Percentiles rank a stretch among this genome's conserved stretches.
These are phyloP conservation scores for Oehlia diaphana DNA, from an alignment of 192 early-diverging fungal genomes.

Conservation along the genomic window DNA sequence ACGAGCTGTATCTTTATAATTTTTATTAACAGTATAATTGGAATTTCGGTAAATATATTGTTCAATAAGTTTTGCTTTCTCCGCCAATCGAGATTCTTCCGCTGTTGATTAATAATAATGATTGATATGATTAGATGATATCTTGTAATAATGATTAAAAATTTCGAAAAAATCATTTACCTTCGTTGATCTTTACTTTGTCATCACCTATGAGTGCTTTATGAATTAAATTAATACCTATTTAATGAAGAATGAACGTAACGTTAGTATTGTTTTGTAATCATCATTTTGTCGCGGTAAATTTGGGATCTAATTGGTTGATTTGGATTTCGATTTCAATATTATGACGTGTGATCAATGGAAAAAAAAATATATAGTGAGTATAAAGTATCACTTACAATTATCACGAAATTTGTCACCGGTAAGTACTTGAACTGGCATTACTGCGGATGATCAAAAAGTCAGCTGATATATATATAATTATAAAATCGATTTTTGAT, in stretches of 20 bases:
- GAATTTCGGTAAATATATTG: background rate
- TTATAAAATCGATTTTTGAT: background rate
- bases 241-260: background rate
- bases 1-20: constrained; percentile 11
- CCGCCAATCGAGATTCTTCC: constrained; percentile 1
- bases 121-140: background rate
- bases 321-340: background rate
- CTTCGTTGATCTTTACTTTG: background rate
- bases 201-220: background rate
- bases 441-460: background rate
- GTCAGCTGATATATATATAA: background rate
- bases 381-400: constrained; percentile 4
- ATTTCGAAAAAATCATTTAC: background rate
- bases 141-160: too few species aligned
- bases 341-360: background rate
- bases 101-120: background rate
- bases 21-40: constrained; percentile 11
- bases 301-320: background rate
- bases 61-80: constrained; percentile 3
- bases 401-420: constrained; percentile 13
- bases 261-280: background rate
- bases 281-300: too few species aligned
- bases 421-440: constrained; percentile 10
- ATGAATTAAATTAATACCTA: background rate
- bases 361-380: background rate